Conservation (phyloP, 257 asterid species). For the Fraxinus americana region DNA sequence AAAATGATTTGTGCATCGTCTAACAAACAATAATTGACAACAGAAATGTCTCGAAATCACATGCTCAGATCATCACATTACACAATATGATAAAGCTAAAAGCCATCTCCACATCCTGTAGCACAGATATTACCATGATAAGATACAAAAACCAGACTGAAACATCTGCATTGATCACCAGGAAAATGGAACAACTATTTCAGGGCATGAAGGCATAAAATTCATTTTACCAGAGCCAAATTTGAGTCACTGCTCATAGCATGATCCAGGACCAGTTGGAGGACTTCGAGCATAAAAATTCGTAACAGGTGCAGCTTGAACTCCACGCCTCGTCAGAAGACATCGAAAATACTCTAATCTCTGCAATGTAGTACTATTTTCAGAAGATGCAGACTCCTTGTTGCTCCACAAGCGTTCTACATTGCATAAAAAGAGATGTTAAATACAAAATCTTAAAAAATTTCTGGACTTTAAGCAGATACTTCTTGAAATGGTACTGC, state of each 20-base stretch:
- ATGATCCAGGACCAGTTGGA: constrained; percentile 77
- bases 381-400: constrained; percentile 42
- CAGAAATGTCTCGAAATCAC: background rate
- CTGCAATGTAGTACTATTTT: constrained; percentile 33
- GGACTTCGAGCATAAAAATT: constrained; percentile 65
- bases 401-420: constrained; percentile 88
- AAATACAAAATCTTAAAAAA: background rate
- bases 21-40: background rate
- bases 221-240: background rate
- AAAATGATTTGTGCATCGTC: background rate
- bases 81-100: background rate
- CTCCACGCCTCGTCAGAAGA: constrained; percentile 83
- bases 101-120: background rate
- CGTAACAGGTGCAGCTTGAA: constrained; percentile 82
- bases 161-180: background rate
- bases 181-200: background rate
- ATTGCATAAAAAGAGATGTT: constrained; percentile 11
- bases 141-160: background rate
- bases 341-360: constrained; percentile 87
- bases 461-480: background rate
- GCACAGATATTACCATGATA: background rate
- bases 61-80: background rate
- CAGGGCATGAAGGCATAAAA: background rate
- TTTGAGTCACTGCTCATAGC: constrained; percentile 62
- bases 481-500: background rate